Percentiles rank a stretch among this genome's conserved stretches.
phyloP scores from a whole-genome alignment of 768 basidiomycete species.

The Plicaturopsis crispa region DNA sequence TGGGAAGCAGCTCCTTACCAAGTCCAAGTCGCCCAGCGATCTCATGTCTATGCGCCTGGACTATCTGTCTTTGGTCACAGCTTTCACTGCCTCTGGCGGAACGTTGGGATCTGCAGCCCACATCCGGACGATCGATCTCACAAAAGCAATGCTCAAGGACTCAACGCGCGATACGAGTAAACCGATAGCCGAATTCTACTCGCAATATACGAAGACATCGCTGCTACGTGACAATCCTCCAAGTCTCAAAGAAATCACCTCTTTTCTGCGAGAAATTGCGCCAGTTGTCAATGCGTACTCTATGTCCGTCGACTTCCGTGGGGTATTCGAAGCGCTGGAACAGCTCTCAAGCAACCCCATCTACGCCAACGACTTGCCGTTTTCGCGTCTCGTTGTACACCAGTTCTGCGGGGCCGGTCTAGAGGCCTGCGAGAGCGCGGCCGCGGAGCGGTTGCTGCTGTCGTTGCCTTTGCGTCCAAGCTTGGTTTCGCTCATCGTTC shows the following conservation, averaged over 20 bases:
- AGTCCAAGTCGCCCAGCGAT: constrained; percentile 45
- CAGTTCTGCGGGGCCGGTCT: constrained; percentile 40
- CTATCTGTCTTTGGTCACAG: constrained; percentile 47
- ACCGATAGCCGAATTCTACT: constrained; percentile 43
- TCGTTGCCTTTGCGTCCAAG: constrained; percentile 30
- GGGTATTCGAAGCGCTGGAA: constrained; percentile 44
- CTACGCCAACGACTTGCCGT: constrained; percentile 45
- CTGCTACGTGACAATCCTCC: constrained; percentile 40
- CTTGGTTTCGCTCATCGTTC: constrained; percentile 33
- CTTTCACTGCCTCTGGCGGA: constrained; percentile 45
- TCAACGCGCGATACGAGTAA: constrained; percentile 27
- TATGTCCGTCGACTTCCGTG: constrained; percentile 46
- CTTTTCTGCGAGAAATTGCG: constrained; percentile 46
- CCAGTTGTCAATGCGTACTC: constrained; percentile 48
- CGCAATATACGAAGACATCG: constrained; percentile 39
- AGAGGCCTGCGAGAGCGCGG: constrained; percentile 37
- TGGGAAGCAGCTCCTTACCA: constrained; percentile 30
- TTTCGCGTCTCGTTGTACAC: constrained; percentile 37
- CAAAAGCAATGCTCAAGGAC: constrained; percentile 52
- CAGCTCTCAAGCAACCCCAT: constrained; percentile 33
- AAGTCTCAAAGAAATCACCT: constrained; percentile 38
- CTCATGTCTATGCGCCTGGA: constrained; percentile 53
- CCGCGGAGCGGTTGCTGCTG: constrained; percentile 31
- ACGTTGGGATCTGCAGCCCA: constrained; percentile 28
- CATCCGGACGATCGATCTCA: constrained; percentile 35